These are phyloP conservation scores for Cylindrotheca closterium DNA, from an alignment of 108 stramenopile species.

Conservation along the genomic window DNA sequence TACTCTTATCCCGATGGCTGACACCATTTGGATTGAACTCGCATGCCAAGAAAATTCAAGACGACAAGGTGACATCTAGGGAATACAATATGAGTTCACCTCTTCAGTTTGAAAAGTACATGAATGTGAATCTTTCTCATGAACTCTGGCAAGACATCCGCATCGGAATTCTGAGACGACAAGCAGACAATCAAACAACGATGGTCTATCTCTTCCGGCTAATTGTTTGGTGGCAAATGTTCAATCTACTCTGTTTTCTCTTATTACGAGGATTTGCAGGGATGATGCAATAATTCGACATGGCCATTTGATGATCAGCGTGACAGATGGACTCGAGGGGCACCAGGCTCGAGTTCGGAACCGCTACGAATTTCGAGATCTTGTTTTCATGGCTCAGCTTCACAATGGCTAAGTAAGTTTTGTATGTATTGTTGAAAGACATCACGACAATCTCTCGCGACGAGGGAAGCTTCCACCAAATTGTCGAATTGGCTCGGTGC, in stretches of 20 bases:
- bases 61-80: background rate
- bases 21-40: background rate
- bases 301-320: no score
- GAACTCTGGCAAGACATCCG: background rate
- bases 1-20: background rate
- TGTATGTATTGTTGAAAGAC: no score
- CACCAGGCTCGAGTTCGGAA: no score
- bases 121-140: background rate
- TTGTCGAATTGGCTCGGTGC: no score
- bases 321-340: no score
- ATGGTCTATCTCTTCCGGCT: background rate
- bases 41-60: background rate
- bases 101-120: background rate
- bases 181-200: background rate
- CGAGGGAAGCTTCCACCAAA: no score
- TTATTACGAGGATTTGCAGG: background rate
- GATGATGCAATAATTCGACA: no score
- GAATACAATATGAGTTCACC: no score
- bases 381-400: no score
- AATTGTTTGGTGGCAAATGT: background rate
- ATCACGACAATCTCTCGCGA: no score
- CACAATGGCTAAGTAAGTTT: no score
- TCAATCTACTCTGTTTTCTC: background rate
- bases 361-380: no score
- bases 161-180: background rate